Evolutionary conservation across 306 rosid species (phyloP).

Genomic region (Vigna mungo): DNA sequence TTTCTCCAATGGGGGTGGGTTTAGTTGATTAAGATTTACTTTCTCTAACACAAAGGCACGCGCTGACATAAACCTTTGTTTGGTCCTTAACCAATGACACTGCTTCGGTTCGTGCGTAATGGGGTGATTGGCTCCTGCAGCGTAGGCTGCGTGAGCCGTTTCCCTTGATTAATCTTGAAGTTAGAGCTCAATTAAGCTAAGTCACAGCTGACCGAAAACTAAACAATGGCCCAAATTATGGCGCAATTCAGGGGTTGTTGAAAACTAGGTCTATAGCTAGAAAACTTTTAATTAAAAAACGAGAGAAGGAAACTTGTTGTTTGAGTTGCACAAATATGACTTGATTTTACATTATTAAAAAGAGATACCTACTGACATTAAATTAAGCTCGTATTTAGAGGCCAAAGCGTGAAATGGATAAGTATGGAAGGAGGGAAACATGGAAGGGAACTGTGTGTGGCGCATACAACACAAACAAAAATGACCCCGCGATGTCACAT

Average conservation of each 20-base stretch:
- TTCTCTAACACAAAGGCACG: conserved; percentile 23
- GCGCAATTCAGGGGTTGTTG: conserved; percentile 85
- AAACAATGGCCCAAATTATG: conserved; percentile 70
- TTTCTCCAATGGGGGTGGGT: conserved; percentile 45
- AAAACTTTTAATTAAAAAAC: neutral
- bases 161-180: conserved; percentile 46
- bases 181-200: conserved; percentile 43
- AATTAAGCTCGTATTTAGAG: conserved; percentile 43
- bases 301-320: neutral
- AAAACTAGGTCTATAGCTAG: conserved; percentile 55
- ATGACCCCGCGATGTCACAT: conserved; percentile 41
- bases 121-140: conserved; percentile 40
- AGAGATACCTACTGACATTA: conserved; percentile 16
- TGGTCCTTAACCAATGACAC: conserved; percentile 38
- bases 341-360: neutral
- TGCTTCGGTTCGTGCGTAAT: conserved; percentile 29
- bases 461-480: conserved; percentile 61
- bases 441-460: conserved; percentile 51
- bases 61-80: conserved; percentile 25
- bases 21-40: conserved; percentile 25
- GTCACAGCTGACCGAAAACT: conserved; percentile 50
- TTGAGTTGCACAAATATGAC: conserved; percentile 38
- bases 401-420: conserved; percentile 43
- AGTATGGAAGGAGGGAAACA: conserved; percentile 69
- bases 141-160: conserved; percentile 41